These are phyloP conservation scores for Solanum sejunctum DNA, from an alignment of 257 asterid species.

Conservation along the genomic window DNA sequence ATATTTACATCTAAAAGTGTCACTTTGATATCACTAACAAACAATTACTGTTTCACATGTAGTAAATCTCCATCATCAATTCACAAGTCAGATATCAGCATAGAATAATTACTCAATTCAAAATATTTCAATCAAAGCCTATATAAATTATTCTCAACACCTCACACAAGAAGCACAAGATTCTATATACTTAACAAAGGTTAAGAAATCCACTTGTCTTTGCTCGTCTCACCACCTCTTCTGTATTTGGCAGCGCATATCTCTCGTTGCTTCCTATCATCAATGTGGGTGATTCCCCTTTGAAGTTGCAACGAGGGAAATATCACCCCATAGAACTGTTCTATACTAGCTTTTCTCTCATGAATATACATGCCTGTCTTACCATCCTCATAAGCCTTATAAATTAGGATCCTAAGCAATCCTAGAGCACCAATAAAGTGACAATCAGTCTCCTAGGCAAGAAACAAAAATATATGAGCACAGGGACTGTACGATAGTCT, in stretches of 20 bases:
- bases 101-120: no score
- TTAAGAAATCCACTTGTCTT: conserved; percentile 30
- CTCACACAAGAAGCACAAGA: no score
- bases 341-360: conserved; percentile 72
- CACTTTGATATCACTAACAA: no score
- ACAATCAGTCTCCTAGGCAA: conserved; percentile 87
- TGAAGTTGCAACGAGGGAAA: conserved; percentile 79
- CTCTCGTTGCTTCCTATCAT: conserved; percentile 78
- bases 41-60: no score
- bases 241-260: conserved; percentile 41
- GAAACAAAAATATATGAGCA: conserved; percentile 68
- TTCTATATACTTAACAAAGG: no score
- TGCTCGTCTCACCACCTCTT: conserved; percentile 37
- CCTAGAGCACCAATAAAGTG: conserved; percentile 88
- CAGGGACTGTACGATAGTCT: conserved; percentile 91
- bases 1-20: no score
- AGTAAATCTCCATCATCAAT: no score
- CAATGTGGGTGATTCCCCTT: conserved; percentile 62
- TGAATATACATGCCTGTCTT: conserved; percentile 63
- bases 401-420: conserved; percentile 60
- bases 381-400: conserved; percentile 81
- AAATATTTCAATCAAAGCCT: no score
- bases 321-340: conserved; percentile 78
- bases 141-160: no score
- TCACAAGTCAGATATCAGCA: no score